A percentile compares a stretch with the other conserved stretches of the same genome.
These are phyloP conservation scores for Geranium brycei DNA, from an alignment of 345 rosid genomes.

Conservation along the genomic window DNA sequence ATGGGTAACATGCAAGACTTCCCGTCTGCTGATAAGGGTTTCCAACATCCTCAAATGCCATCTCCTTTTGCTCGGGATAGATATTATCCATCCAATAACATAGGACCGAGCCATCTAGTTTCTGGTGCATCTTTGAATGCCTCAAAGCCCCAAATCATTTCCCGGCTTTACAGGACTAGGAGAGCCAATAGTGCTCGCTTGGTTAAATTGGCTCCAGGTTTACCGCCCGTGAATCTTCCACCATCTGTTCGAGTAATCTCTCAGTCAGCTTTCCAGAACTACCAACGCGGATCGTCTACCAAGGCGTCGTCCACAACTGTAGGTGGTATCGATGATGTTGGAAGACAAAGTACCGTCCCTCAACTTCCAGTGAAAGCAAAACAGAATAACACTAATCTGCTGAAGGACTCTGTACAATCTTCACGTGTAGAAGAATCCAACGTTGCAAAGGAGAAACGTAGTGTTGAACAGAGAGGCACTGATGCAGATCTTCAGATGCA, in stretches of 20 bases:
- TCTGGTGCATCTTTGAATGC: conserved; percentile 15
- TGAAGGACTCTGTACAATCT: conserved; percentile 19
- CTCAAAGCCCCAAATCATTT: conserved; percentile 27
- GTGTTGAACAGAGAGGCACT: conserved; percentile 28
- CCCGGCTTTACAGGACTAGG: conserved; percentile 35
- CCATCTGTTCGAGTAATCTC: conserved; percentile 75
- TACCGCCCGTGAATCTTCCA: conserved; percentile 93
- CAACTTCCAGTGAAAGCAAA: conserved; percentile 17
- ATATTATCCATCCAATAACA: conserved; percentile 12
- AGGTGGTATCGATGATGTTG: conserved; percentile 18
- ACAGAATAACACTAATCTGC: conserved; percentile 20
- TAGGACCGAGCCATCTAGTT: conserved; percentile 17
- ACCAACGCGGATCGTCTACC: conserved; percentile 26
- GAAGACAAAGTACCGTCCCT: conserved; percentile 25
- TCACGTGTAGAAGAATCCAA: conserved; percentile 27
- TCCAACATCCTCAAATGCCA: conserved; percentile 16
- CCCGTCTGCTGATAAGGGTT: conserved; percentile 13
- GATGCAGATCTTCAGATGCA: conserved; percentile 71
- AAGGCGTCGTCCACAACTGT: conserved; percentile 17
- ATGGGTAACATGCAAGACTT: conserved; percentile 20
- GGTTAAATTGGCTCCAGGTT: conserved; percentile 87
- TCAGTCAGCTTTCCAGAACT: conserved; percentile 40
- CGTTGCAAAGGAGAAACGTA: conserved; percentile 30
- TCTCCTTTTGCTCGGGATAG: conserved; percentile 12
- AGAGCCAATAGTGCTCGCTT: conserved; percentile 31